Evolutionary conservation across 495 filamentous ascomycete genomes (phyloP).

Genomic region (Xylaria cubensis): DNA sequence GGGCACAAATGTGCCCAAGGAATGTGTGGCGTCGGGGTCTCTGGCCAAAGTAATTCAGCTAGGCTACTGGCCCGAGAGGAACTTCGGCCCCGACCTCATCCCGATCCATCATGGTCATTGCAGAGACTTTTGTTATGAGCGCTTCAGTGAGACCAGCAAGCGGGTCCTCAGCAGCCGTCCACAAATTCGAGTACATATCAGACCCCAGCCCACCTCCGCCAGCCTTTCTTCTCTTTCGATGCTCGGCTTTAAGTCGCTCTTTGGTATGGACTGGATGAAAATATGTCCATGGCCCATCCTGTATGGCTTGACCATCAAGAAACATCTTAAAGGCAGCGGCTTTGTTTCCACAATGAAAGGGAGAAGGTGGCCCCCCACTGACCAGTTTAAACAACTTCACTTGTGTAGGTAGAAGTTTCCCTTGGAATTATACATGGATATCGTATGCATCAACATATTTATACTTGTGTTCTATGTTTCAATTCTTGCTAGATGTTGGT

Average conservation of each 20-base stretch:
- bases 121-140: neutral
- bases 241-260: constrained; percentile 1
- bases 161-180: constrained; percentile 9
- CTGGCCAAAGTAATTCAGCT: neutral
- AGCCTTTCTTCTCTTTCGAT: neutral
- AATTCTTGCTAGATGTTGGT: neutral
- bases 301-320: neutral
- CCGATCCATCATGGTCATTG: constrained; percentile 8
- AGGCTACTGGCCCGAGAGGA: constrained; percentile 35
- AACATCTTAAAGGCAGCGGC: neutral
- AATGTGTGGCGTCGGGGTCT: neutral
- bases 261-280: constrained; percentile 5
- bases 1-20: neutral
- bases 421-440: neutral
- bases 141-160: constrained; percentile 3
- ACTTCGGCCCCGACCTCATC: constrained; percentile 44
- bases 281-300: neutral
- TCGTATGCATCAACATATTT: neutral
- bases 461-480: neutral
- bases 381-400: neutral
- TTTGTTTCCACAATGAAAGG: neutral
- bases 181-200: constrained; percentile 7
- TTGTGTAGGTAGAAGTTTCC: too few relatives aligned
- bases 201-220: neutral
- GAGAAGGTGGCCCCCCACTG: neutral